These are phyloP conservation scores for Chamaecrista fasciculata DNA, from an alignment of 306 rosid genomes.

Conservation along the genomic window DNA sequence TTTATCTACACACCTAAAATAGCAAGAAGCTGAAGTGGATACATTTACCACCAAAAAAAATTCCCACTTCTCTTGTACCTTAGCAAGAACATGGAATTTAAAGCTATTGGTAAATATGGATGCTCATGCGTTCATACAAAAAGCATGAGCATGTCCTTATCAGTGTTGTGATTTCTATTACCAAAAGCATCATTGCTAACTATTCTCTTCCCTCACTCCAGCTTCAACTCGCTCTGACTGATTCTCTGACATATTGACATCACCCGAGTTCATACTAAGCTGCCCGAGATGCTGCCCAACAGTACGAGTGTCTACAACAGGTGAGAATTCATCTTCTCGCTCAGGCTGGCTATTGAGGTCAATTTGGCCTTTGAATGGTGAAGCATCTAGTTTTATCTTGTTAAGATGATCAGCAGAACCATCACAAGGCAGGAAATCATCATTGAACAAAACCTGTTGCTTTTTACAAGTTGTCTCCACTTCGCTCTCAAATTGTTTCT, in stretches of 20 bases:
- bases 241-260: slow-evolving; percentile 53
- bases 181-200: slow-evolving; percentile 50
- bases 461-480: slow-evolving; percentile 75
- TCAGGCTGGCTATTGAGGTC: slow-evolving; percentile 98
- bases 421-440: slow-evolving; percentile 54
- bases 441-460: slow-evolving; percentile 54
- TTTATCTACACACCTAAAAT: slow-evolving; percentile 75
- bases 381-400: slow-evolving; percentile 54
- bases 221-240: slow-evolving; percentile 49
- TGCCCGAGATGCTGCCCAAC: slow-evolving; percentile 50
- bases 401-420: slow-evolving; percentile 79
- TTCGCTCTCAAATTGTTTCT: slow-evolving; percentile 88
- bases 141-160: slow-evolving; percentile 46
- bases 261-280: slow-evolving; percentile 42
- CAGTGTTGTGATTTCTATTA: slow-evolving; percentile 42
- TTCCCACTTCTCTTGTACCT: slow-evolving; percentile 40
- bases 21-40: slow-evolving; percentile 50
- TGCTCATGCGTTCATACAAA: slow-evolving; percentile 55
- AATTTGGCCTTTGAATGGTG: slow-evolving; percentile 88
- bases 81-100: slow-evolving; percentile 13
- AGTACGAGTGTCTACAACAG: slow-evolving; percentile 86
- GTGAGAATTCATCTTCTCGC: slow-evolving; percentile 92
- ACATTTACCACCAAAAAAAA: slow-evolving; percentile 60
- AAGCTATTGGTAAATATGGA: no score
- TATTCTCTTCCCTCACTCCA: slow-evolving; percentile 50